phyloP scores from a whole-genome alignment of 2,329 filamentous ascomycete genomes.

The Aureobasidium melanogenum region DNA sequence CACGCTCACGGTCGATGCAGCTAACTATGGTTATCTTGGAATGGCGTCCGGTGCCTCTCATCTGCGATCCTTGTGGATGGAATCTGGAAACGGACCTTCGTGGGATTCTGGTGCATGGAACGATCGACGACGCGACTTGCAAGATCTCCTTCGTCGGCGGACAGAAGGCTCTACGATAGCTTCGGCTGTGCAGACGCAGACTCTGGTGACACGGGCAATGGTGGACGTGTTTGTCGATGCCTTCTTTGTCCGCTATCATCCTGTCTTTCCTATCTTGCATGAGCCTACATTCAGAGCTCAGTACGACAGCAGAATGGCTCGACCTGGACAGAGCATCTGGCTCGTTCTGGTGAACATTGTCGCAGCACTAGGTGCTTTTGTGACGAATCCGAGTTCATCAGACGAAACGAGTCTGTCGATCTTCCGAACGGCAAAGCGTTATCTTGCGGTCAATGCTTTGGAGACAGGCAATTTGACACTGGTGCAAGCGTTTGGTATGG shows the following conservation, averaged over 20 bases:
- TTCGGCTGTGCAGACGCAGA: conserved; percentile 2
- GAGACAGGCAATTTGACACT: conserved; percentile 42
- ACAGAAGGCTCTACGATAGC: neutral
- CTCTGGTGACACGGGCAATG: conserved; percentile 6
- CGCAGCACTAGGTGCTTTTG: conserved; percentile 37
- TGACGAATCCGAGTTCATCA: conserved; percentile 25
- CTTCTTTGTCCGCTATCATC: conserved; percentile 40
- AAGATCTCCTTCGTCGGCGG: neutral
- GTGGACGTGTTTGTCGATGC: conserved; percentile 21
- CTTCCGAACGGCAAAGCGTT: conserved; percentile 37
- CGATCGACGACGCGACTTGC: neutral
- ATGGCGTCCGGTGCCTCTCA: conserved; percentile 12
- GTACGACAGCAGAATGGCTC: conserved; percentile 35
- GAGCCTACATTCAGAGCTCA: conserved; percentile 40
- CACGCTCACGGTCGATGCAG: conserved; percentile 24
- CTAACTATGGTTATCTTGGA: conserved; percentile 38
- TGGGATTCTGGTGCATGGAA: conserved; percentile 3
- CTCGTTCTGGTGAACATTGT: conserved; percentile 39
- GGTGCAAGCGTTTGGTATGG: conserved; percentile 38
- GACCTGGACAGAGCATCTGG: conserved; percentile 35
- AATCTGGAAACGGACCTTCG: neutral
- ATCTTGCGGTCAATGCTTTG: conserved; percentile 38
- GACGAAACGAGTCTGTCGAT: conserved; percentile 35
- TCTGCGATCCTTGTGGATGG: conserved; percentile 10
- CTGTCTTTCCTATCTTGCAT: conserved; percentile 39